These are phyloP conservation scores for Pterulicium gracile DNA, from an alignment of 1,284 basidiomycete species.

Conservation along the genomic window DNA sequence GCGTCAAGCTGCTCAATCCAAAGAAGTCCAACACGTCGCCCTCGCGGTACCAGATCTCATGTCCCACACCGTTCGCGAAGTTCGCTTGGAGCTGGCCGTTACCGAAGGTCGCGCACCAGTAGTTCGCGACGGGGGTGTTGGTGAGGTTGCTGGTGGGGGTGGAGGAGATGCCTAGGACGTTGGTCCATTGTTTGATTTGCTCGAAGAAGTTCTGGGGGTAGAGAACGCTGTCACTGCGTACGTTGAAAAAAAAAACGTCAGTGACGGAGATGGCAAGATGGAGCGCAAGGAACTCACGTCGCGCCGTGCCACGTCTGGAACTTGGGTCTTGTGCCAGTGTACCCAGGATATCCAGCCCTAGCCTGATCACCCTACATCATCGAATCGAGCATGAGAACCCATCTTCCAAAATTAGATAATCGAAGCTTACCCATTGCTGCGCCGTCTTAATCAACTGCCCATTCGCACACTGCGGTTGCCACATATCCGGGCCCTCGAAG, in stretches of 20 bases:
- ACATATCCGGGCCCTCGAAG: conserved; percentile 33
- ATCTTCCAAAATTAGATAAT: conserved; percentile 4
- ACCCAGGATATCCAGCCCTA: conserved; percentile 1
- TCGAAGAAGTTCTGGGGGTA: conserved; percentile 40
- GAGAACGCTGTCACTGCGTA: background rate
- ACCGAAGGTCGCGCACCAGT: conserved; percentile 32
- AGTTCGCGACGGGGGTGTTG: conserved; percentile 28
- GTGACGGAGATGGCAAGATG: no score
- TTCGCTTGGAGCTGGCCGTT: conserved; percentile 36
- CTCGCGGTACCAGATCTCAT: conserved; percentile 30
- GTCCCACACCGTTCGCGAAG: conserved; percentile 29
- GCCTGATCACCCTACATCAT: background rate
- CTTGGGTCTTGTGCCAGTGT: background rate
- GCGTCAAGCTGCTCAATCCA: conserved; percentile 16
- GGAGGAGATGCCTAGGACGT: conserved; percentile 29
- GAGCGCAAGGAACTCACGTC: no score
- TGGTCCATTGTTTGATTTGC: conserved; percentile 36
- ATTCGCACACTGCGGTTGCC: conserved; percentile 36
- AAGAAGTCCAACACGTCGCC: conserved; percentile 28
- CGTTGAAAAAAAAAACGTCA: no score
- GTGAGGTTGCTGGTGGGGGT: conserved; percentile 27
- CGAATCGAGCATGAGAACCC: conserved; percentile 7
- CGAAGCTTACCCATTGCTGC: conserved; percentile 32
- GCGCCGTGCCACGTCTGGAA: background rate
- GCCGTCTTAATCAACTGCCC: conserved; percentile 34